Percentiles rank a stretch among this genome's conserved stretches.
Evolutionary conservation across 2,329 filamentous ascomycete genomes (phyloP).

Genomic region (Aspergillus japonicus): DNA sequence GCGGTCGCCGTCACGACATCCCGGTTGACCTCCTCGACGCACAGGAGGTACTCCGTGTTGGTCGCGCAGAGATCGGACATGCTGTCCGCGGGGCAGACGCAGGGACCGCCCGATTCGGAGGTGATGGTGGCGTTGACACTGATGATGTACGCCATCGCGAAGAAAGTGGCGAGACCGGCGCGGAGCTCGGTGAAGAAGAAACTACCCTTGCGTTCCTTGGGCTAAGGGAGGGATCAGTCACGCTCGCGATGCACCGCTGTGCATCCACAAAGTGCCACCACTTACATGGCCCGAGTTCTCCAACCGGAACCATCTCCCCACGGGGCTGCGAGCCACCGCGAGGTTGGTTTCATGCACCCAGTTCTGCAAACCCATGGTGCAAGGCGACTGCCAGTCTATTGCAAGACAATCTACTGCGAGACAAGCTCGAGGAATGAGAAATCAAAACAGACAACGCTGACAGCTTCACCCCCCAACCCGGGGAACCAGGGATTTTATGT

Average conservation of each 20-base stretch:
- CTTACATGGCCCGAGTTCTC: slow-evolving; percentile 80
- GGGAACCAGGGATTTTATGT: slow-evolving; percentile 4
- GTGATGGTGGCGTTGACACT: slow-evolving; percentile 67
- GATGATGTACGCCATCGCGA: slow-evolving; percentile 81
- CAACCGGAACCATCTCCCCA: slow-evolving; percentile 74
- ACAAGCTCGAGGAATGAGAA: neutral
- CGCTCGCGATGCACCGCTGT: neutral
- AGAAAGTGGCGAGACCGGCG: slow-evolving; percentile 76
- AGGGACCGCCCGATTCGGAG: slow-evolving; percentile 70
- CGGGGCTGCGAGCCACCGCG: slow-evolving; percentile 60
- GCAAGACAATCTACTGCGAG: neutral
- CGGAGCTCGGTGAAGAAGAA: slow-evolving; percentile 81
- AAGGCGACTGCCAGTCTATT: neutral
- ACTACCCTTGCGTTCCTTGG: slow-evolving; percentile 69
- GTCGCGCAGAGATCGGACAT: slow-evolving; percentile 48
- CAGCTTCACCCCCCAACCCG: neutral
- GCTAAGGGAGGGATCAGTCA: slow-evolving; percentile 43
- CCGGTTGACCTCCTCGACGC: slow-evolving; percentile 61
- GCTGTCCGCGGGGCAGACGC: slow-evolving; percentile 62
- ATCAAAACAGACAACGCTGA: neutral
- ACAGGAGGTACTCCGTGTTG: slow-evolving; percentile 46
- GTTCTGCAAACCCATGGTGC: slow-evolving; percentile 17
- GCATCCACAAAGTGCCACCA: slow-evolving; percentile 20
- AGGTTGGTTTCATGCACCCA: slow-evolving; percentile 30
- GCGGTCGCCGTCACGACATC: slow-evolving; percentile 84